Evolutionary conservation across 139 green algal genomes (phyloP), one percentile per base, ranked within the genome.

Genomic region (Microglena sp.): DNA sequence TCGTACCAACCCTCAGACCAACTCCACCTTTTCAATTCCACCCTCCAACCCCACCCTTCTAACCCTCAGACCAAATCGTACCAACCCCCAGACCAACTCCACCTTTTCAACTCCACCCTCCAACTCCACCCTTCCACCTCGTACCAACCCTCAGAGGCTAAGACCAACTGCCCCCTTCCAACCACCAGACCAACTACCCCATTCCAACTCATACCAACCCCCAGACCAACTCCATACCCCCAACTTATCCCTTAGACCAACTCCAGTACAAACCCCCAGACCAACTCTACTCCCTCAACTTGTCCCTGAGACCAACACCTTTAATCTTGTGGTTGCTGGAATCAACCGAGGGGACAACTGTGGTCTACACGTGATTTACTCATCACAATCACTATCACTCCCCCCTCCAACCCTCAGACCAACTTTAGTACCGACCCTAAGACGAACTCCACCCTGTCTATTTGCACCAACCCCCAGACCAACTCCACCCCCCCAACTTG

Each of bases 301-400:
- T n/a, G n/a, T n/a, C 40, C 40, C 6, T 28, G 18, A n/a, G 18
- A 6, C 55, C 26, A 4, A 33, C 1, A 43, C 61, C 2, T 79
- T 79, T 60, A 59, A 79, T 53, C 53, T 75, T 27, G 30, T 69
- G 1, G 71, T 88, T 4, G 62, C 27, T 11, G 85, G 87, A 45
- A 93, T 93, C 71, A 93, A 93, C 66, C 68, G 85, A 0, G 87
- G 87, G 2, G 87, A 93, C 77, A 93, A 93, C 73, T 77, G 65
- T 30, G 87, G 87, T 4, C 67, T 89, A 50, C 87, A 93, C 44
- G 80, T 91, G 33, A 87, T 90, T 22, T 93, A 91, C 69, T 67
- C 24, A 11, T 18, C 15, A 60, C 58, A n/a, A n/a, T 22, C 50
- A 31, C 50, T 11, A 15, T 59, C 50, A 59, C 15, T n/a, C 15